These are phyloP conservation scores for Hysterangium stoloniferum DNA, from an alignment of 768 basidiomycete genomes.

Conservation along the genomic window DNA sequence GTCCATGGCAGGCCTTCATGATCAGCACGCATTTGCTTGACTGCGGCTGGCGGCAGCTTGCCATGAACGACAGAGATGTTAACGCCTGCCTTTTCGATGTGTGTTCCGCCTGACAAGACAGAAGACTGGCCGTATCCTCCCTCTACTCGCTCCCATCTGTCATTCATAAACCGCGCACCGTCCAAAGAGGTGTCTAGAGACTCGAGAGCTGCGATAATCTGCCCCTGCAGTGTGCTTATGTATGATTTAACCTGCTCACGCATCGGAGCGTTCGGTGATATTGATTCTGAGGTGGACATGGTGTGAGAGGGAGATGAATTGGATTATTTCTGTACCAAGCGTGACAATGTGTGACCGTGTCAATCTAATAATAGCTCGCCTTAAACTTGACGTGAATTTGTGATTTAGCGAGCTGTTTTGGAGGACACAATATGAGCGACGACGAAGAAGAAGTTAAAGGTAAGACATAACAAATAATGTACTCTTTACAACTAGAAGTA, in stretches of 20 bases:
- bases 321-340: too few species aligned
- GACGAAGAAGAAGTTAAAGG: too few species aligned
- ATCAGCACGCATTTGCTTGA: constrained; percentile 92
- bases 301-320: too few species aligned
- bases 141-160: constrained; percentile 27
- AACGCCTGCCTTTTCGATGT: constrained; percentile 92
- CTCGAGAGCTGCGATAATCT: constrained; percentile 74
- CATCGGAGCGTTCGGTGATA: constrained; percentile 46
- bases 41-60: constrained; percentile 76
- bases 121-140: constrained; percentile 78
- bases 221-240: constrained; percentile 66
- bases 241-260: constrained; percentile 71
- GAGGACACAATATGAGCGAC: too few species aligned
- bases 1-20: constrained; percentile 67
- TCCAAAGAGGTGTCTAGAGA: constrained; percentile 55
- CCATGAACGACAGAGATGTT: constrained; percentile 93
- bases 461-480: too few species aligned
- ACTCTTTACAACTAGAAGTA: too few species aligned
- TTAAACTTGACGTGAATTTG: too few species aligned
- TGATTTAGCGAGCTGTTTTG: too few species aligned
- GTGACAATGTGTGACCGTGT: too few species aligned
- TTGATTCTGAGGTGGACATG: too few species aligned
- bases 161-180: constrained; percentile 21
- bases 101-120: constrained; percentile 50
- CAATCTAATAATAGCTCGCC: too few species aligned